These are phyloP conservation scores for Vicia faba DNA, from an alignment of 306 rosid genomes.

Conservation along the genomic window DNA sequence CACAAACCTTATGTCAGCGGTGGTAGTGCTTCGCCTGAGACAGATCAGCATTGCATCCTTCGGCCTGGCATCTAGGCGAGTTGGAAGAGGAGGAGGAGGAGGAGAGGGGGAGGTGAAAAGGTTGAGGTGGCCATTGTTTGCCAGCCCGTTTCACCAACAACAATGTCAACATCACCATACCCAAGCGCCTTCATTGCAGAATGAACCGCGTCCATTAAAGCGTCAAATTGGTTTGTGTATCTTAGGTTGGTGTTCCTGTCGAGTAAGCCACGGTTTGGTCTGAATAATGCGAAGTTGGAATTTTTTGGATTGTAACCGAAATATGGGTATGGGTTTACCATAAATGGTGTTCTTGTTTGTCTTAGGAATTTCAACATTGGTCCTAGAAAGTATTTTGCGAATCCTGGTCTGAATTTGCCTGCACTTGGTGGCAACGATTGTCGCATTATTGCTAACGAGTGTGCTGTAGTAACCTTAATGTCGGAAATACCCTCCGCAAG, in stretches of 20 bases:
- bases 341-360: conserved; percentile 66
- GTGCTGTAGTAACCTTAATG: conserved; percentile 80
- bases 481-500: conserved; percentile 56
- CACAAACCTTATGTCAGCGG: conserved; percentile 98
- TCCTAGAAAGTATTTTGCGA: conserved; percentile 40
- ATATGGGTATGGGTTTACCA: conserved; percentile 93
- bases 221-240: conserved; percentile 82
- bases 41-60: conserved; percentile 94
- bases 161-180: conserved; percentile 55
- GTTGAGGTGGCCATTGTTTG: conserved; percentile 41
- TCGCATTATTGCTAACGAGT: conserved; percentile 67
- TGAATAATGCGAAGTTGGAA: conserved; percentile 61
- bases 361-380: conserved; percentile 63
- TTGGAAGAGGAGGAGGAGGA: conserved; percentile 47
- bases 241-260: conserved; percentile 54
- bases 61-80: conserved; percentile 84
- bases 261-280: conserved; percentile 55
- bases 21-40: too few relatives aligned
- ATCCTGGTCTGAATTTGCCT: conserved; percentile 71
- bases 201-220: conserved; percentile 63
- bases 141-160: conserved; percentile 88
- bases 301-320: conserved; percentile 64
- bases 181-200: conserved; percentile 73
- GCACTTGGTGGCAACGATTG: conserved; percentile 66
- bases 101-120: conserved; percentile 16